phyloP scores from a whole-genome alignment of 225 moss, liverwort and hornwort genomes.

The Thuidium tamariscinum region DNA sequence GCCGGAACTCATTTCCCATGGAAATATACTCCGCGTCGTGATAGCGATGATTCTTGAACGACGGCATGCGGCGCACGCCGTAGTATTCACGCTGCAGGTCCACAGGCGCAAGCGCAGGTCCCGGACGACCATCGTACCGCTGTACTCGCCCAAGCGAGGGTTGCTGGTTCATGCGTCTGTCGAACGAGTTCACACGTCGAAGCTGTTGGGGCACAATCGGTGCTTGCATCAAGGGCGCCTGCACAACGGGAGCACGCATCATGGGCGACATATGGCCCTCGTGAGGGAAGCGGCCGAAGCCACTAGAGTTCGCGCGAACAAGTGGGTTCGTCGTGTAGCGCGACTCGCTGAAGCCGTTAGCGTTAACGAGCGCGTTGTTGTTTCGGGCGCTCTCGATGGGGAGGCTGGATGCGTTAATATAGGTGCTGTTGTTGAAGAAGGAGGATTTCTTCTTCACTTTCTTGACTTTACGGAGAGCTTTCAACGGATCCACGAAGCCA shows the following conservation, averaged over 20 bases:
- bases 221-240: not conserved
- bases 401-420: not conserved
- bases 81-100: not conserved
- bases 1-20: not conserved
- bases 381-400: not conserved
- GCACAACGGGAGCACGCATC: not conserved
- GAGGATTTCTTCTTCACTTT: conserved; percentile 25
- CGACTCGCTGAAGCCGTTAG: not conserved
- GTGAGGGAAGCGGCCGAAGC: conserved; percentile 26
- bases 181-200: too few relatives aligned
- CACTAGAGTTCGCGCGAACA: conserved; percentile 14
- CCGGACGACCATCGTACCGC: not conserved
- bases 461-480: conserved; percentile 10
- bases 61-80: conserved; percentile 24
- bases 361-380: not conserved
- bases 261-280: conserved; percentile 1
- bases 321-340: conserved; percentile 1
- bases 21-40: conserved; percentile 39
- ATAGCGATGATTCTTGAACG: conserved; percentile 3
- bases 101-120: not conserved
- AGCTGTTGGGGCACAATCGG: not conserved
- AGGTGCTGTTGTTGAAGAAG: conserved; percentile 6
- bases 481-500: conserved; percentile 23
- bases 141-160: too few relatives aligned
- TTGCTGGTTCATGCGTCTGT: too few relatives aligned